phyloP scores from a whole-genome alignment of 1,284 basidiomycete genomes.

The Cryptococcus maquisensis region DNA sequence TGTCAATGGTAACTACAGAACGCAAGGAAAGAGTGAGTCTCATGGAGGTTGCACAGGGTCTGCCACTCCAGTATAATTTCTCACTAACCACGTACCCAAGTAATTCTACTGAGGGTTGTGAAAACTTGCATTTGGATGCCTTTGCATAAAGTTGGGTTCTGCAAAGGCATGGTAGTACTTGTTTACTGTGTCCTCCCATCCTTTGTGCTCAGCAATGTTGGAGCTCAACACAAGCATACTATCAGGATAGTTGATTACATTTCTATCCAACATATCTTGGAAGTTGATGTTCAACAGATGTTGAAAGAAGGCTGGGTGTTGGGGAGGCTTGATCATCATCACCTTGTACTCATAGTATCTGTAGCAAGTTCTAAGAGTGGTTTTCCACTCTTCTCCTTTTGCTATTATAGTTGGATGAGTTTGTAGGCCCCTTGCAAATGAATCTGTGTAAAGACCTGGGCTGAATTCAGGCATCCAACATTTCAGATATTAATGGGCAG shows the following conservation, averaged over 20 bases:
- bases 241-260: slow-evolving; percentile 40
- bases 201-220: slow-evolving; percentile 44
- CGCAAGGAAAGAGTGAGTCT: not conserved
- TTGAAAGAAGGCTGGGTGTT: slow-evolving; percentile 49
- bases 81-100: slow-evolving; percentile 1
- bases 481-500: slow-evolving; percentile 16
- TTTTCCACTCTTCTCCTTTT: slow-evolving; percentile 46
- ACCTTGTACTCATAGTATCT: slow-evolving; percentile 49
- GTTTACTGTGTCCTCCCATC: slow-evolving; percentile 26
- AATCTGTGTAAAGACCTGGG: slow-evolving; percentile 37
- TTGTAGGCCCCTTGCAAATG: slow-evolving; percentile 38
- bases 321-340: slow-evolving; percentile 51
- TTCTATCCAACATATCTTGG: slow-evolving; percentile 30
- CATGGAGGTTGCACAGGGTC: not conserved
- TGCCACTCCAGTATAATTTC: slow-evolving; percentile 2
- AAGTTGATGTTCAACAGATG: slow-evolving; percentile 39
- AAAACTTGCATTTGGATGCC: slow-evolving; percentile 49
- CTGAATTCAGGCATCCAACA: slow-evolving; percentile 34
- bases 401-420: slow-evolving; percentile 32
- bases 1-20: not conserved
- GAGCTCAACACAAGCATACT: slow-evolving; percentile 50
- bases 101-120: slow-evolving; percentile 6
- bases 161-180: slow-evolving; percentile 46
- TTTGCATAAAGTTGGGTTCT: slow-evolving; percentile 45
- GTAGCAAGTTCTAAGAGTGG: slow-evolving; percentile 14